Conservation (phyloP, 768 basidiomycete species). For the Pleurotus giganteus region DNA sequence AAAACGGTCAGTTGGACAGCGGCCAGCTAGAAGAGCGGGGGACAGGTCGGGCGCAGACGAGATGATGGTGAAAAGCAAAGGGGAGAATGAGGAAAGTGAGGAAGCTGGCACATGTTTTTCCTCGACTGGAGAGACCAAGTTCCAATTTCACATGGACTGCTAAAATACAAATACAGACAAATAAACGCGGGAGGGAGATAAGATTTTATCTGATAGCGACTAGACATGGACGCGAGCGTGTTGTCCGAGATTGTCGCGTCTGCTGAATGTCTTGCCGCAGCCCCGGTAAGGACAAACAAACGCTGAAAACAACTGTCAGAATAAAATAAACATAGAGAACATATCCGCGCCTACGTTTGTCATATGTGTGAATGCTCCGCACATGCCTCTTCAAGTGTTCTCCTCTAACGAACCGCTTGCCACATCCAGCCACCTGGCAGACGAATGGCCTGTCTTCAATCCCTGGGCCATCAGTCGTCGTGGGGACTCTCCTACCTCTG, state of each 20-base stretch:
- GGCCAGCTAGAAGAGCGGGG: no score
- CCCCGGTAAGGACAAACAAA: constrained; percentile 59
- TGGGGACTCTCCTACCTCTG: constrained; percentile 1
- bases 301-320: constrained; percentile 29
- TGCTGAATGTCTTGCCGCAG: constrained; percentile 70
- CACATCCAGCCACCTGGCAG: constrained; percentile 70
- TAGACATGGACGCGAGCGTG: constrained; percentile 61
- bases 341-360: constrained; percentile 64
- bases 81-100: neutral
- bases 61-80: neutral
- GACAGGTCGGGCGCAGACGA: neutral
- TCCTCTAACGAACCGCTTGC: constrained; percentile 74
- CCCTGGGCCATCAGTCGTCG: constrained; percentile 4
- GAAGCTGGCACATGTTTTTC: neutral
- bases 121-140: neutral
- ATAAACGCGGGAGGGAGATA: neutral
- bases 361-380: constrained; percentile 76
- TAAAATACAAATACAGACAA: neutral
- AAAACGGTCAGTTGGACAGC: no score
- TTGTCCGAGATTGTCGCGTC: constrained; percentile 76
- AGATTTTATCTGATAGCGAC: neutral
- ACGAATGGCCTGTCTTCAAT: constrained; percentile 46
- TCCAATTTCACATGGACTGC: constrained; percentile 1
- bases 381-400: constrained; percentile 86
- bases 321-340: neutral